Percentiles rank a stretch among this genome's conserved stretches.
phyloP scores from a whole-genome alignment of 768 basidiomycete species.

The Naganishia friedmannii region DNA sequence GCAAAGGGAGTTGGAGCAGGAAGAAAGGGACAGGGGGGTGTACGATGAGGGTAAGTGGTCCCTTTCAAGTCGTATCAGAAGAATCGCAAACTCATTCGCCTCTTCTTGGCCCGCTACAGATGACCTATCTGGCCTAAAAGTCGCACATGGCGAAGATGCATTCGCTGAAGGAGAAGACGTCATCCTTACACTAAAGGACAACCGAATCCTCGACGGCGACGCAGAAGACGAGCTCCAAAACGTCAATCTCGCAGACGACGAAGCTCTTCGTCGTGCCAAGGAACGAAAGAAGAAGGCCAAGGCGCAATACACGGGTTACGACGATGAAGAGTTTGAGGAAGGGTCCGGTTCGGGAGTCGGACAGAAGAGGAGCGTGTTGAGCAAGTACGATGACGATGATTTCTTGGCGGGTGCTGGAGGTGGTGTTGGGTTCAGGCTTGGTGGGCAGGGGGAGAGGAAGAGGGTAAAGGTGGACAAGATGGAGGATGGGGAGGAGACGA shows the following conservation, averaged over 20 bases:
- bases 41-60: slow-evolving; percentile 77
- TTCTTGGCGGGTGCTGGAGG: slow-evolving; percentile 61
- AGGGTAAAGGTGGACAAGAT: slow-evolving; percentile 32
- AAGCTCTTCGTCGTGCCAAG: slow-evolving; percentile 55
- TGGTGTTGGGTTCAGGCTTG: slow-evolving; percentile 78
- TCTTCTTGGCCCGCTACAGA: slow-evolving; percentile 55
- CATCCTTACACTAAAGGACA: slow-evolving; percentile 95
- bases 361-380: slow-evolving; percentile 75
- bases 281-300: slow-evolving; percentile 83
- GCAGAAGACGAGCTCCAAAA: slow-evolving; percentile 95
- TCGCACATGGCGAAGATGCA: slow-evolving; percentile 87
- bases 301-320: slow-evolving; percentile 84
- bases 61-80: background rate
- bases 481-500: slow-evolving; percentile 58
- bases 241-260: slow-evolving; percentile 86
- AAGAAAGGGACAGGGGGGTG: slow-evolving; percentile 76
- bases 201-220: slow-evolving; percentile 89
- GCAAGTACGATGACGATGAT: slow-evolving; percentile 86
- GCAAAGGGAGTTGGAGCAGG: slow-evolving; percentile 76
- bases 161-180: slow-evolving; percentile 90
- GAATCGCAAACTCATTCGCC: background rate
- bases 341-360: slow-evolving; percentile 61
- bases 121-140: slow-evolving; percentile 90
- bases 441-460: slow-evolving; percentile 56
- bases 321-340: slow-evolving; percentile 85